phyloP scores from a whole-genome alignment of 148 eudicot species.

The Pouteria glomerata region DNA sequence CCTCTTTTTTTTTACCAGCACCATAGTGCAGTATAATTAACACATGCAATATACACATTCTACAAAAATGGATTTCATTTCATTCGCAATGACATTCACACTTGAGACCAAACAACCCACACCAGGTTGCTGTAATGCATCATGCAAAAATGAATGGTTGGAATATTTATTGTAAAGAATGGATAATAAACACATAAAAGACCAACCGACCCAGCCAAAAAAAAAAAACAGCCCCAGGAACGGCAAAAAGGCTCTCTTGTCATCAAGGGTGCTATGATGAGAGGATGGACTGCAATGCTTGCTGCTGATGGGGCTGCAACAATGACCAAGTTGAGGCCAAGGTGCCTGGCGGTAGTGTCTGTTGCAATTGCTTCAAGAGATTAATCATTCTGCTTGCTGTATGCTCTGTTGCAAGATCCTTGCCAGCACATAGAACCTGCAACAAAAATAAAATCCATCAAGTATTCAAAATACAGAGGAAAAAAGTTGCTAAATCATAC shows the following conservation, averaged over 20 bases:
- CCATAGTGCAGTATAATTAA: slow-evolving; percentile 11
- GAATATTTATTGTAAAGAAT: slow-evolving; percentile 26
- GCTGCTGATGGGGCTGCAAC: slow-evolving; percentile 91
- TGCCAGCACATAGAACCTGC: slow-evolving; percentile 82
- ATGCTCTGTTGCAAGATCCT: slow-evolving; percentile 87
- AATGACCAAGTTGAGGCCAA: slow-evolving; percentile 78
- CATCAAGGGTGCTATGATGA: slow-evolving; percentile 34
- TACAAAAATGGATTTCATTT: slow-evolving; percentile 23
- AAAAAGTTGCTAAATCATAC: not conserved
- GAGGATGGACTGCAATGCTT: slow-evolving; percentile 74
- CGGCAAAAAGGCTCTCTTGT: not conserved
- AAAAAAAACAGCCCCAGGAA: slow-evolving; percentile 4
- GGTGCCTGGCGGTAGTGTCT: slow-evolving; percentile 75
- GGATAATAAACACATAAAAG: slow-evolving; percentile 19
- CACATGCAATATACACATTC: slow-evolving; percentile 29
- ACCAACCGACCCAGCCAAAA: slow-evolving; percentile 6
- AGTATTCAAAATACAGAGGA: not conserved
- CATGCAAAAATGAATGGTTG: slow-evolving; percentile 27
- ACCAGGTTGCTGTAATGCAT: slow-evolving; percentile 22
- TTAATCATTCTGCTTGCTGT: slow-evolving; percentile 70
- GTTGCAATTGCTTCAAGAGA: slow-evolving; percentile 80
- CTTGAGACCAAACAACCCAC: slow-evolving; percentile 23
- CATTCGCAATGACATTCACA: slow-evolving; percentile 18
- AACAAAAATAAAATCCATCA: not conserved
- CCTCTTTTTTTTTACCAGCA: not conserved